phyloP scores from a whole-genome alignment of 1,284 basidiomycete genomes.

The Anthracocystis panici-leucophaei region DNA sequence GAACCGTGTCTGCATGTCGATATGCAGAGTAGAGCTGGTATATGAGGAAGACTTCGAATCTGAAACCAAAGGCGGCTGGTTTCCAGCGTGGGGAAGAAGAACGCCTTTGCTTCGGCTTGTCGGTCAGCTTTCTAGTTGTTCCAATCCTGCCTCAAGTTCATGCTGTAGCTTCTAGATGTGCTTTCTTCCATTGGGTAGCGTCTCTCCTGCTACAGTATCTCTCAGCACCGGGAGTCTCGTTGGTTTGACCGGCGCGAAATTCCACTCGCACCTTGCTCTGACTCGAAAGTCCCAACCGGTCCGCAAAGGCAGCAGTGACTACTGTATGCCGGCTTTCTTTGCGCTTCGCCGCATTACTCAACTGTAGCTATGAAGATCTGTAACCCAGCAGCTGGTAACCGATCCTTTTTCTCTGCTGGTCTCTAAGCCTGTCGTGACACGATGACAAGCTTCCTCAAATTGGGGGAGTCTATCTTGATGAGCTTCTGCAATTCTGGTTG shows the following conservation, averaged over 20 bases:
- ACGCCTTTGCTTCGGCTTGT: neutral
- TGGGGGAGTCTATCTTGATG: neutral
- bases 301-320: too few species aligned
- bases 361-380: too few species aligned
- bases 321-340: too few species aligned
- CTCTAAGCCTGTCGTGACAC: neutral
- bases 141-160: neutral
- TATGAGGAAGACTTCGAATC: neutral
- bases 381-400: too few species aligned
- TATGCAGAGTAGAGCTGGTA: conserved; percentile 13
- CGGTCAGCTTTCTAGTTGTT: neutral
- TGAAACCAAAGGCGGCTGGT: neutral
- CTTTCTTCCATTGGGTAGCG: neutral
- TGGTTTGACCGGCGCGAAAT: too few species aligned
- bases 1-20: conserved; percentile 1
- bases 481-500: neutral
- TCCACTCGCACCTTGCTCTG: too few species aligned
- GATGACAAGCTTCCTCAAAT: neutral
- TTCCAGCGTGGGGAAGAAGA: neutral
- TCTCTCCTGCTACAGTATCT: too few species aligned
- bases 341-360: too few species aligned
- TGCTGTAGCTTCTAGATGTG: neutral
- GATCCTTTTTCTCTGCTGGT: too few species aligned
- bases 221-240: too few species aligned
- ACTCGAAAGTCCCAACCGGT: too few species aligned